Evolutionary conservation across 306 rosid genomes (phyloP).

Genomic region (Corylus heterophylla): DNA sequence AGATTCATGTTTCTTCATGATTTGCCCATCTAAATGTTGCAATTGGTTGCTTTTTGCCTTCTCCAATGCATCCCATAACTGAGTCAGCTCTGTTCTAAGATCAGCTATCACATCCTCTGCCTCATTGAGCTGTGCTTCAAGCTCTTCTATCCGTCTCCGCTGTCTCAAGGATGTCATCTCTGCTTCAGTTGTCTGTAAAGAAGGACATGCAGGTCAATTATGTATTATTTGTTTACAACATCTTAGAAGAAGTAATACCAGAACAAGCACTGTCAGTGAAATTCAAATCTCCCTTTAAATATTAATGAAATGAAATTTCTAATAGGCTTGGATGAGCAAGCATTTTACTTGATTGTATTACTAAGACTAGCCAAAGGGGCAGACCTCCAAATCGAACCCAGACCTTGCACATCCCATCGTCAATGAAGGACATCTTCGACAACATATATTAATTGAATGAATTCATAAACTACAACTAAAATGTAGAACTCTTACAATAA

Average conservation of each 20-base stretch:
- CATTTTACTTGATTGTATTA: neutral
- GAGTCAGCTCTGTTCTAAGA: slow-evolving; percentile 64
- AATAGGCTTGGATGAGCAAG: neutral
- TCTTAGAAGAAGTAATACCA: neutral
- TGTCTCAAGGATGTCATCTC: slow-evolving; percentile 47
- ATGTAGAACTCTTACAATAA: neutral
- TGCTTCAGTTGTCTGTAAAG: slow-evolving; percentile 55
- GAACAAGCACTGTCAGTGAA: neutral
- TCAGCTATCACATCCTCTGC: slow-evolving; percentile 76
- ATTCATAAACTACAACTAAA: neutral
- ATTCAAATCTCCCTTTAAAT: neutral
- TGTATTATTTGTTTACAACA: neutral
- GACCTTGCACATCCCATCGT: neutral
- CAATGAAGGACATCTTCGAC: neutral
- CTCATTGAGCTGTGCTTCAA: slow-evolving; percentile 70
- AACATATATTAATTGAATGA: neutral
- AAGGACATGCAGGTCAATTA: slow-evolving; percentile 15
- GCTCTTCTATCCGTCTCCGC: slow-evolving; percentile 57
- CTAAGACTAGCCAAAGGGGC: neutral
- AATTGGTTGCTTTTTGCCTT: slow-evolving; percentile 42
- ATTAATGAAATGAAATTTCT: neutral
- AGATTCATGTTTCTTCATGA: slow-evolving; percentile 30
- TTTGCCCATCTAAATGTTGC: slow-evolving; percentile 29
- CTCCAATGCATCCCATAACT: slow-evolving; percentile 42
- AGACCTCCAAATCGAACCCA: neutral